Evolutionary conservation across 2,329 filamentous ascomycete species (phyloP), one percentile per base, ranked within the genome.

Genomic region (Trichoderma asperellum): DNA sequence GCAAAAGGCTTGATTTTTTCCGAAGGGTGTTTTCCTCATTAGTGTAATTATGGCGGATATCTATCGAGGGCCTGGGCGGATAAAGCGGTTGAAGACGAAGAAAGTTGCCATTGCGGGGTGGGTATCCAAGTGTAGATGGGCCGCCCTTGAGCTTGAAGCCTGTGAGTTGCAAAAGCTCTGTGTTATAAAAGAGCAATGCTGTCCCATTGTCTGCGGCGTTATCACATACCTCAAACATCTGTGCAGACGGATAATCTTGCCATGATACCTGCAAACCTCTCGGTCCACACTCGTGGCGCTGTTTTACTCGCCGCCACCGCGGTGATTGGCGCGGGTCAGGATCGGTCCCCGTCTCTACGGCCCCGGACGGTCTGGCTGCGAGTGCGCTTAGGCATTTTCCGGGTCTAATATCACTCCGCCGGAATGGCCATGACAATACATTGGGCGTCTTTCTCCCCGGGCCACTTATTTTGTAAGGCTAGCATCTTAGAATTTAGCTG

Each of bases 241-340:
- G n/a, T 18, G 29, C 62, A 65, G 40, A 65, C 18, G 63, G 63
- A 43, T 43, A 40, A 59, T 37, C 57, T 67, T 67, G 63, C 63
- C 55, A 34, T 2, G 4, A 59, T 16, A n/a, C 16, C 16, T 24
- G 14, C 40, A 67, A 58, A 29, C 18, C 37, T 67, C 53, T 27
- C 40, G 55, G 40, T 59, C 55, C 63, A 59, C 63, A 47, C 34
- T 16, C 29, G 60, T 58, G 53, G 63, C 55, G 63, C 47, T 27
- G 27, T 18, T 56, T 34, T 49, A 21, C 14, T 66, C n/a, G 37
- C 35, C 63, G 27, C 63, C 24, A 21, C 49, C 29, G 24, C 55
- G 29, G 63, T 67, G 63, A 67, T 67, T 67, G 63, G 63, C 37
- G 63, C 63, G 63, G 63, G 63, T 67, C 63, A 59, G 40, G 40